A percentile compares a stretch with the other conserved stretches of the same genome.
These are phyloP conservation scores for Taphrina sp. DNA, from an alignment of 1,139 yeast genomes.

Conservation along the genomic window DNA sequence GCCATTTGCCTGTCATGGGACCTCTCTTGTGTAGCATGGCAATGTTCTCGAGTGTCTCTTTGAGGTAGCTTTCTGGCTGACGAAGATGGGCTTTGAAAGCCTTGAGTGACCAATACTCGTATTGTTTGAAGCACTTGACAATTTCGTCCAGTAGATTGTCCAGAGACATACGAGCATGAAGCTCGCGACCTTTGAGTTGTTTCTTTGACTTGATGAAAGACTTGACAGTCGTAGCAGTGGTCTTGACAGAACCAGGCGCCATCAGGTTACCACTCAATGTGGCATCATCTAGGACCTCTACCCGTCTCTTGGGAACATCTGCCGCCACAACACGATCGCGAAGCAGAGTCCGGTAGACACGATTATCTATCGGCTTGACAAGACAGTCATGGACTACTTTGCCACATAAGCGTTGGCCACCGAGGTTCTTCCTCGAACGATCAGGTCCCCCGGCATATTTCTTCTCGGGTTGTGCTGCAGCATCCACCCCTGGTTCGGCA, in stretches of 20 bases:
- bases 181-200: slow-evolving; percentile 67
- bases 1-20: slow-evolving; percentile 89
- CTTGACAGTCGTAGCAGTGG: slow-evolving; percentile 7
- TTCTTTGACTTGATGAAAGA: slow-evolving; percentile 54
- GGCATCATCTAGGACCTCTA: slow-evolving; percentile 33
- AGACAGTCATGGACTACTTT: slow-evolving; percentile 70
- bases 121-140: slow-evolving; percentile 87
- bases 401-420: slow-evolving; percentile 69
- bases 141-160: slow-evolving; percentile 84
- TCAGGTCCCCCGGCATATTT: slow-evolving; percentile 20
- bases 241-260: slow-evolving; percentile 21
- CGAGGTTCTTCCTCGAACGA: slow-evolving; percentile 48
- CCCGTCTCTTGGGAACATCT: slow-evolving; percentile 33
- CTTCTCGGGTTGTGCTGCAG: slow-evolving; percentile 1
- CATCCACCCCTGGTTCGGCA: not conserved
- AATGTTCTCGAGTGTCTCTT: slow-evolving; percentile 85
- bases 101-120: slow-evolving; percentile 94
- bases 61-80: slow-evolving; percentile 89
- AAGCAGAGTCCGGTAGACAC: slow-evolving; percentile 16
- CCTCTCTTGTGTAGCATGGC: slow-evolving; percentile 91
- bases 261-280: slow-evolving; percentile 22
- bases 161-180: slow-evolving; percentile 87
- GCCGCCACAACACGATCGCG: slow-evolving; percentile 32
- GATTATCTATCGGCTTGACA: slow-evolving; percentile 32
- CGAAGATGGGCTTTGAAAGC: slow-evolving; percentile 90